These are phyloP conservation scores for Erodium trifolium DNA, from an alignment of 441 rosid genomes.

Conservation along the genomic window DNA sequence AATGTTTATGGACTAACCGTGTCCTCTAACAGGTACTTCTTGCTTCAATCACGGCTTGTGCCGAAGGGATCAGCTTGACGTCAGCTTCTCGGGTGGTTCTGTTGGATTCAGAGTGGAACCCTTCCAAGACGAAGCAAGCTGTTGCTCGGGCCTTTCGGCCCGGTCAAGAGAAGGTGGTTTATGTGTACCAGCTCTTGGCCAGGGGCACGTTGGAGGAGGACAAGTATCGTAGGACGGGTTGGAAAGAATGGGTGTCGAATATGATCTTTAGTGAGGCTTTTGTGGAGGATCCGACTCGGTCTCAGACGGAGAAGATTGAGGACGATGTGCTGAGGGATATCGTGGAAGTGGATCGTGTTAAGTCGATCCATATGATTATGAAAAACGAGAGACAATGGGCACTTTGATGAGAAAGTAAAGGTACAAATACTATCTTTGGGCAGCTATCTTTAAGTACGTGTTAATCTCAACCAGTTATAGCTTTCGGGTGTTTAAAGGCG, in stretches of 20 bases:
- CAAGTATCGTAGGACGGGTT: slow-evolving; percentile 74
- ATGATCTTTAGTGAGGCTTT: slow-evolving; percentile 95
- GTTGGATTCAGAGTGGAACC: slow-evolving; percentile 91
- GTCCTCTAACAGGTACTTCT: slow-evolving; percentile 32
- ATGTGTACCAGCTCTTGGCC: slow-evolving; percentile 82
- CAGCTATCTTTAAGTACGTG: too few relatives aligned
- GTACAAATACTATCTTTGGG: too few relatives aligned
- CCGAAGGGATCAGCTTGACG: slow-evolving; percentile 91
- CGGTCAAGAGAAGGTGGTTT: slow-evolving; percentile 82
- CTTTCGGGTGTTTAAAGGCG: too few relatives aligned
- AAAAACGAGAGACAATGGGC: slow-evolving; percentile 90
- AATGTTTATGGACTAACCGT: too few relatives aligned
- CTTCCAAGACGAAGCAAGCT: slow-evolving; percentile 96
- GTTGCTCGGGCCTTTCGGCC: slow-evolving; percentile 92
- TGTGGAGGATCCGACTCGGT: slow-evolving; percentile 75
- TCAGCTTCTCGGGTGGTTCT: slow-evolving; percentile 87
- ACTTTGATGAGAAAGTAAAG: slow-evolving; percentile 27
- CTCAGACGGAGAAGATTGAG: slow-evolving; percentile 90
- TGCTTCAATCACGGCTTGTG: slow-evolving; percentile 89
- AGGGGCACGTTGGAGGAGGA: slow-evolving; percentile 80
- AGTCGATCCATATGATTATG: slow-evolving; percentile 92
- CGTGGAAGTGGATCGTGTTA: slow-evolving; percentile 66
- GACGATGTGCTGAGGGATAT: slow-evolving; percentile 78
- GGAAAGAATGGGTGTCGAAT: slow-evolving; percentile 97
- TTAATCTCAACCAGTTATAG: too few relatives aligned